phyloP scores from a whole-genome alignment of 257 asterid genomes.

The Phtheirospermum japonicum region DNA sequence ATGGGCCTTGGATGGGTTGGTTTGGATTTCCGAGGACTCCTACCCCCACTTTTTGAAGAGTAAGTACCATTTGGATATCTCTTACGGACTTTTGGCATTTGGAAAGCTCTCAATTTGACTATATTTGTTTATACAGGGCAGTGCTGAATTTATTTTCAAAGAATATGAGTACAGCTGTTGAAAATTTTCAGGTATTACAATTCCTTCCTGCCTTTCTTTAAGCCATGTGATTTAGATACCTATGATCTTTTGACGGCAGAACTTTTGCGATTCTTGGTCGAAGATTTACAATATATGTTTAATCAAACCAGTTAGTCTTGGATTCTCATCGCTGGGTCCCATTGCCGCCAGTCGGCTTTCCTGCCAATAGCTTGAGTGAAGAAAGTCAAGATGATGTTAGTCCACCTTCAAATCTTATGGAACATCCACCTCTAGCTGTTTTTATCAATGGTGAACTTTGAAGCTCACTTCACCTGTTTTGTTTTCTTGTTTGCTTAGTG shows the following conservation, averaged over 20 bases:
- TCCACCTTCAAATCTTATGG: slow-evolving; percentile 88
- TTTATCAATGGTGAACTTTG: slow-evolving; percentile 64
- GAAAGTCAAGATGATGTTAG: slow-evolving; percentile 73
- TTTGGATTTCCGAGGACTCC: slow-evolving; percentile 90
- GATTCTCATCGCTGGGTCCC: slow-evolving; percentile 86
- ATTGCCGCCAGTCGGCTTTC: slow-evolving; percentile 91
- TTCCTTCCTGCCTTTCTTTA: too few species aligned
- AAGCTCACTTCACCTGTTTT: slow-evolving; percentile 5
- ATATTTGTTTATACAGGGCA: slow-evolving; percentile 58
- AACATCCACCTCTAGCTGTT: slow-evolving; percentile 97
- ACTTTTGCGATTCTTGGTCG: slow-evolving; percentile 29
- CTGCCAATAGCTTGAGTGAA: slow-evolving; percentile 67
- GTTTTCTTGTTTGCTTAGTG: neutral
- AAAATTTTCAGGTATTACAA: slow-evolving; percentile 97
- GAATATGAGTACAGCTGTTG: slow-evolving; percentile 89
- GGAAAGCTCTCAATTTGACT: slow-evolving; percentile 27
- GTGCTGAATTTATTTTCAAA: slow-evolving; percentile 78
- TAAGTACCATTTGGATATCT: slow-evolving; percentile 35
- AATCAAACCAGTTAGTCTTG: slow-evolving; percentile 72
- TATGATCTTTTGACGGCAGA: too few species aligned
- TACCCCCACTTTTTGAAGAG: slow-evolving; percentile 99
- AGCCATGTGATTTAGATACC: too few species aligned
- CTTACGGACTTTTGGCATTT: slow-evolving; percentile 14
- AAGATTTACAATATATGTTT: slow-evolving; percentile 30
- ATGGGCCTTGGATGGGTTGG: slow-evolving; percentile 99